Base-by-base conservation (phyloP, 768 basidiomycete species). In the Termitomyces eurrhizus region DNA sequence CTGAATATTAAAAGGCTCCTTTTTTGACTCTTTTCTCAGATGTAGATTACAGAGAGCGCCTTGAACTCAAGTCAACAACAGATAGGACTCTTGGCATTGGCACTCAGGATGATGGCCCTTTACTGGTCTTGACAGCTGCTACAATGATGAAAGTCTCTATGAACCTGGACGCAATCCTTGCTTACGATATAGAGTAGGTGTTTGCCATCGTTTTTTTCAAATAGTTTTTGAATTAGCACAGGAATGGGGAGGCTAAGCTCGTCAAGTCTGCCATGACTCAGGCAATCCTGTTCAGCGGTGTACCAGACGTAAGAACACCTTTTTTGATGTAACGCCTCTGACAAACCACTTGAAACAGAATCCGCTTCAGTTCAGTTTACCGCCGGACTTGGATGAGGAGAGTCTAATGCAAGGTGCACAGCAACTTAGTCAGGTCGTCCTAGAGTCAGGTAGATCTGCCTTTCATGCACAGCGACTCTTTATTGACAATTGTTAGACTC, bases 231-330 rank as follows among this genome's bases (percentile, higher is more conserved):
- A 51, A 58, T 14, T 24, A 36, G 54, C 13, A 16, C 58, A 89
- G 86, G 55, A 84, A 78, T 58, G 91, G 86, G 61, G 82, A 76
- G 46, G 84, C 88, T 2, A 82, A 82, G 59, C 75, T 93, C 29
- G 83, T 92, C 69, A 88, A 88, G 71, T 86, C 88, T 9, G 89
- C 85, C 29, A 87, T 93, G 86, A 89, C 85, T 49, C 90, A 93
- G 68, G 91, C 90, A 12, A 91, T 93, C 63, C 68, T 92, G 37
- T 92, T 92, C 68, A 89, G 89, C 13, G 80, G 88, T 32, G 76
- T 85, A 65, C 78, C 86, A 26, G 81, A 86, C 68, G 88, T 88
- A 69, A 36, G 24, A 29, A 39, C 13, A 24, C 45, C 32, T 7
- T 52, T 14, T 48, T 4, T 18, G 45, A 18, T 36, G 33, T n/a